Base-by-base conservation (phyloP, 108 stramenopile genomes). In the Cyclostephanos invisitatus region DNA sequence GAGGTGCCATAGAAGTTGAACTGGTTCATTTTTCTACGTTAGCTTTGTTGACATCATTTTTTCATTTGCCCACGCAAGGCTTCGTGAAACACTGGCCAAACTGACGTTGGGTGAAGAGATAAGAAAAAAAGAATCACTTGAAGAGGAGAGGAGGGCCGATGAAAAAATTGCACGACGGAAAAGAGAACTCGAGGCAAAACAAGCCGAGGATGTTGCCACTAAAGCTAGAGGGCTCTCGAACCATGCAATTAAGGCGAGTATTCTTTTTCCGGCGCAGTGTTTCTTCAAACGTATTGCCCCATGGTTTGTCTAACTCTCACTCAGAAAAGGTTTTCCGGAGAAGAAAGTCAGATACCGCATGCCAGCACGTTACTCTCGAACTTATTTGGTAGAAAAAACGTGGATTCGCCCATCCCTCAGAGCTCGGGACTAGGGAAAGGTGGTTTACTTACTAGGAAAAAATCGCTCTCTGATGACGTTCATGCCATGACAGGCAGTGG, bases 61-160 rank as follows among this genome's bases (percentile, higher is more conserved):
- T 28, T 35, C 18, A 28, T 7, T 0, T 49, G 17, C 57, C 37
- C 32, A 35, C 38, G 17, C 9, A 38, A 68, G 80, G 37, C 74
- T 81, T 60, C 69, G 74, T 25, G 73, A 81, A 68, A 81, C 80
- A 35, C 51, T 75, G 55, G 80, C 80, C 21, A 75, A 75, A 57
- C 36, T 75, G 49, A 81, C 67, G 36, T 32, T 81, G 44, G 48
- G 37, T 25, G 80, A 81, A 48, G 80, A 81, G 48, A 27, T 71
- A 22, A 55, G 73, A 29, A 70, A 55, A 64, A 74, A 54, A n/a
- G 44, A 81, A 59, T 57, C 65, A 14, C 61, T 73, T 11, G 44
- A 59, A 9, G 80, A 81, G 47, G 80, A 73, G 35, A 63, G 35
- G 20, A 68, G 58, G 47, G 63, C 67, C 42, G 74, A 74, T 40